Evolutionary conservation across 257 asterid species (phyloP).

Genomic region (Solanum chilense): DNA sequence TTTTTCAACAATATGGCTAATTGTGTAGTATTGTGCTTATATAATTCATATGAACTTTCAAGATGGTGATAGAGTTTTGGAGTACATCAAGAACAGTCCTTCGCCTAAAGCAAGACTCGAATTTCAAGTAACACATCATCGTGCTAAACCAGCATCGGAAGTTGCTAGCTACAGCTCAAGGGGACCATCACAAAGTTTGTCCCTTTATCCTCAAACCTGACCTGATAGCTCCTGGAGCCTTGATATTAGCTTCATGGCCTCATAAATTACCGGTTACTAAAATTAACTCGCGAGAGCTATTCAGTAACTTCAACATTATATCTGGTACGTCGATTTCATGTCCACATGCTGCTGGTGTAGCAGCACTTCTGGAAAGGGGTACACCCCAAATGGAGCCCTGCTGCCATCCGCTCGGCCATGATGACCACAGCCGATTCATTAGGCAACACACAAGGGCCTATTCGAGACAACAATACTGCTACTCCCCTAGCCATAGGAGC

Average conservation of each 20-base stretch:
- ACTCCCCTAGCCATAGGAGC: background rate
- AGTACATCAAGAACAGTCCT: slow-evolving; percentile 21
- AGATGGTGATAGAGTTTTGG: slow-evolving; percentile 27
- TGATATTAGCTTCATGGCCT: slow-evolving; percentile 61
- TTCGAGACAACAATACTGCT: background rate
- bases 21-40: slow-evolving; percentile 19
- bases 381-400: slow-evolving; percentile 61
- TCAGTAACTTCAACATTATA: slow-evolving; percentile 31
- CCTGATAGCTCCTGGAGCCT: slow-evolving; percentile 51
- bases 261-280: background rate
- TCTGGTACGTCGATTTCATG: slow-evolving; percentile 82
- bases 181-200: slow-evolving; percentile 58
- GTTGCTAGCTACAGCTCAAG: slow-evolving; percentile 62
- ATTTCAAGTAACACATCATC: slow-evolving; percentile 32
- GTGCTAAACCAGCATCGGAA: slow-evolving; percentile 43
- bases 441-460: slow-evolving; percentile 36
- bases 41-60: slow-evolving; percentile 38
- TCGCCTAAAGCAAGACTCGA: slow-evolving; percentile 29
- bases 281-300: slow-evolving; percentile 13
- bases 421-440: slow-evolving; percentile 47
- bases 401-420: slow-evolving; percentile 61
- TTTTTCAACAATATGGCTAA: slow-evolving; percentile 23
- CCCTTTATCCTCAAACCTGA: slow-evolving; percentile 57
- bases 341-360: slow-evolving; percentile 64
- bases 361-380: slow-evolving; percentile 46